phyloP scores from a whole-genome alignment of 305 asterid genomes.

The Rubia balearica region DNA sequence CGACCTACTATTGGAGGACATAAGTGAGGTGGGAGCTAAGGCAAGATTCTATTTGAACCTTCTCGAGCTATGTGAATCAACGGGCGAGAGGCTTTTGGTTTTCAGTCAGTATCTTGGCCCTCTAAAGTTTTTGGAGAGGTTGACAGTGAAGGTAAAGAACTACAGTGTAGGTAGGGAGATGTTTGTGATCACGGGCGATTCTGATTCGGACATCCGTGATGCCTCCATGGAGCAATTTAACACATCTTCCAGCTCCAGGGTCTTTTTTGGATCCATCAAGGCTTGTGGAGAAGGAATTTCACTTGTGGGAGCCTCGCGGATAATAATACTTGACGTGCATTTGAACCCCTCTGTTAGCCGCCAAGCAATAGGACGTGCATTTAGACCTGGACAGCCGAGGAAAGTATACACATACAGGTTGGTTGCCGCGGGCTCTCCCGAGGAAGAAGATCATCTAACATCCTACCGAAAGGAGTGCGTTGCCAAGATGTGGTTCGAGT shows the following conservation, averaged over 20 bases:
- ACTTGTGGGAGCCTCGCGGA: too few species aligned
- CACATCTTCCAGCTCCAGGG: constrained; percentile 21
- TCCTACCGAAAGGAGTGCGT: constrained; percentile 25
- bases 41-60: constrained; percentile 78
- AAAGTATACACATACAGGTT: too few species aligned
- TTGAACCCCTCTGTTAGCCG: too few species aligned
- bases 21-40: constrained; percentile 62
- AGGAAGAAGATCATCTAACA: not conserved
- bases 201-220: constrained; percentile 44
- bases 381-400: too few species aligned
- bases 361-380: too few species aligned
- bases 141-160: constrained; percentile 57
- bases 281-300: too few species aligned
- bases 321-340: too few species aligned
- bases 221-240: constrained; percentile 24
- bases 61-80: constrained; percentile 79
- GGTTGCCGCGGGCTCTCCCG: too few species aligned
- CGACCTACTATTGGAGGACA: constrained; percentile 39
- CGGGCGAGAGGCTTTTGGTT: constrained; percentile 29
- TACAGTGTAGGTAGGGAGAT: constrained; percentile 66
- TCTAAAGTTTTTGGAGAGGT: constrained; percentile 21
- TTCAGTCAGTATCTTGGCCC: too few species aligned
- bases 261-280: constrained; percentile 6
- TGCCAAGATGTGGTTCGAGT: constrained; percentile 30
- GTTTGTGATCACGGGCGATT: constrained; percentile 90